phyloP scores from a whole-genome alignment of 176 grass and related monocot species.

The Oryza officinalis region DNA sequence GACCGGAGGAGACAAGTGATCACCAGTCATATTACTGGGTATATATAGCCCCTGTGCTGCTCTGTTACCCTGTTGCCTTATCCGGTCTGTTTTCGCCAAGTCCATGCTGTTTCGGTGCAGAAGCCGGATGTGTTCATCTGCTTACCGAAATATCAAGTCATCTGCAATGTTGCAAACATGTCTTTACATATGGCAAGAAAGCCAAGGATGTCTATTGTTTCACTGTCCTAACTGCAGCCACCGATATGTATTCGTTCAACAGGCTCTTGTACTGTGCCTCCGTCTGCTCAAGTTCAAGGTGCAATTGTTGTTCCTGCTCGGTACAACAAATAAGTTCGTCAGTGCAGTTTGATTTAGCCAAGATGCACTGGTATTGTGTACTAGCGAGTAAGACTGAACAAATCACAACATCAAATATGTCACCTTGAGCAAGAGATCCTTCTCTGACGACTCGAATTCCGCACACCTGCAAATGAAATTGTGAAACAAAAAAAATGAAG shows the following conservation, averaged over 20 bases:
- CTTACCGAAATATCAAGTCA: not conserved
- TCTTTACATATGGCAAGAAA: not conserved
- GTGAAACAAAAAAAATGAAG: not conserved
- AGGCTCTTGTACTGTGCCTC: constrained; percentile 21
- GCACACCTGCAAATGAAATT: constrained; percentile 23
- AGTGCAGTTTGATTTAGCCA: not conserved
- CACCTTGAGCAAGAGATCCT: constrained; percentile 46
- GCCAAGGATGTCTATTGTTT: not conserved
- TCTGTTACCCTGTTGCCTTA: too few species aligned
- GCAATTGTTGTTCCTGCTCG: constrained; percentile 31
- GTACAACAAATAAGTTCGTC: not conserved
- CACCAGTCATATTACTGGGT: too few species aligned
- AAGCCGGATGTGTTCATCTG: not conserved
- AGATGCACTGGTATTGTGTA: not conserved
- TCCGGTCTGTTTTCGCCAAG: too few species aligned
- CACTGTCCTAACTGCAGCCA: not conserved
- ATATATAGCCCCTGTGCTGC: too few species aligned
- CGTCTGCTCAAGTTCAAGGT: constrained; percentile 25
- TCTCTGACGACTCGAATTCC: constrained; percentile 23
- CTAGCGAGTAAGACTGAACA: not conserved
- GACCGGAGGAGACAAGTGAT: too few species aligned
- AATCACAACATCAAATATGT: not conserved
- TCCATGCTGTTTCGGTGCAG: not conserved
- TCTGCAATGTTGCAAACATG: not conserved
- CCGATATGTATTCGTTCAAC: constrained; percentile 35